Evolutionary conservation across 2,329 filamentous ascomycete genomes (phyloP).

Genomic region (Pseudogymnoascus sp.): DNA sequence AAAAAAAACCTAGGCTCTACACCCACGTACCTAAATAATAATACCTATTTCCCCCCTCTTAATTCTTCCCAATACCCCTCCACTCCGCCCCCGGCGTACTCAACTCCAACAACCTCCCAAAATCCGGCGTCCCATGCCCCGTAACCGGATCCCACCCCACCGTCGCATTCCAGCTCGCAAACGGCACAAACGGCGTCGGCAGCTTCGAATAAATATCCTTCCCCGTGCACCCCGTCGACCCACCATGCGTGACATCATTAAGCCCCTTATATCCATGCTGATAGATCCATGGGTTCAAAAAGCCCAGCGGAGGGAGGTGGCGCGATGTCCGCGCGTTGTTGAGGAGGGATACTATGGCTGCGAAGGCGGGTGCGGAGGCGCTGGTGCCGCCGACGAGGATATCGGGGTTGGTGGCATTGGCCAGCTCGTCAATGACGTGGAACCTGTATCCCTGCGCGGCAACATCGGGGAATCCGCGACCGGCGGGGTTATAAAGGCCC

Average conservation of each 20-base stretch:
- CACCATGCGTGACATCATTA: constrained; percentile 38
- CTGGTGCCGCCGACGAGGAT: constrained; percentile 19
- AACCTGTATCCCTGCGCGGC: constrained; percentile 52
- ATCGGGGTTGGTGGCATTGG: constrained; percentile 4
- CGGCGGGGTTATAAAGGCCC: constrained; percentile 39
- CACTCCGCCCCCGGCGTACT: neutral
- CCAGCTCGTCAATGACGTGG: constrained; percentile 13
- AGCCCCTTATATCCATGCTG: too few relatives aligned
- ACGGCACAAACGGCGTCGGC: constrained; percentile 23
- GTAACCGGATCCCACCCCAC: constrained; percentile 41
- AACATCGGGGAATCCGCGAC: constrained; percentile 47
- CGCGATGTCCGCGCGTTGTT: constrained; percentile 51
- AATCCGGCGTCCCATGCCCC: constrained; percentile 41
- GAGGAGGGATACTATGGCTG: constrained; percentile 50
- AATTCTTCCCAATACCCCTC: neutral
- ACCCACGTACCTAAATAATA: neutral
- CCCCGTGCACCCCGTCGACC: constrained; percentile 32
- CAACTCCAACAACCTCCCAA: constrained; percentile 30
- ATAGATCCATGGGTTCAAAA: constrained; percentile 55
- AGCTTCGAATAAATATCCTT: constrained; percentile 17
- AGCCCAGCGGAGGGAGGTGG: constrained; percentile 41
- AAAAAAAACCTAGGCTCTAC: neutral
- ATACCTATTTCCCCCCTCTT: neutral
- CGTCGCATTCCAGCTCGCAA: constrained; percentile 36
- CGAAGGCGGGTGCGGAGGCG: constrained; percentile 51